These are phyloP conservation scores for Globisporangium iwayamae DNA, from an alignment of 352 stramenopile species.

Conservation along the genomic window DNA sequence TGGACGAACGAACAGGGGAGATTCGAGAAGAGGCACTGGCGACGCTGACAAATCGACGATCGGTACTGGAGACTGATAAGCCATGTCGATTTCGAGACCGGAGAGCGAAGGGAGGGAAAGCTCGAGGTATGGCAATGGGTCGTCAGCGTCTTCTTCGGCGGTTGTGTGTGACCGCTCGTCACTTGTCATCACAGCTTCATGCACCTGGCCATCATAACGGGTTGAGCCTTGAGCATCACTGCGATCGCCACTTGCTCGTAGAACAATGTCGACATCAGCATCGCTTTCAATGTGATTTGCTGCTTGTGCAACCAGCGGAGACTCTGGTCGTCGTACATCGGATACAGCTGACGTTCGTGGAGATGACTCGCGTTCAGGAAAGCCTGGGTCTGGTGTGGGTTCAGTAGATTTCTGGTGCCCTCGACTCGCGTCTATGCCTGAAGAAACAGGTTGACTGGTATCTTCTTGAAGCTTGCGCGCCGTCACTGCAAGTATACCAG, in stretches of 20 bases:
- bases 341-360: neutral
- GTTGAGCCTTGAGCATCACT: neutral
- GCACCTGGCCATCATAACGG: neutral
- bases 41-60: slow-evolving; percentile 11
- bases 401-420: neutral
- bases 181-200: neutral
- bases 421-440: neutral
- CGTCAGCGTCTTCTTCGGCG: neutral
- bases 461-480: neutral
- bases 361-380: neutral
- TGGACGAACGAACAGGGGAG: neutral
- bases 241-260: neutral
- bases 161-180: neutral
- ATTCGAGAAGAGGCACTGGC: slow-evolving; percentile 17
- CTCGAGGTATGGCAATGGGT: neutral
- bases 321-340: neutral
- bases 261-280: neutral
- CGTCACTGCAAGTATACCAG: neutral
- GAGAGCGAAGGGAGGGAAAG: neutral
- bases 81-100: neutral
- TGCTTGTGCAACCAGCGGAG: neutral
- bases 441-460: neutral
- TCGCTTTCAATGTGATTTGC: neutral
- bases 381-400: neutral
- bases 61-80: neutral